Base-by-base conservation (phyloP, 2,329 filamentous ascomycete species). In the Colletotrichum lupini region DNA sequence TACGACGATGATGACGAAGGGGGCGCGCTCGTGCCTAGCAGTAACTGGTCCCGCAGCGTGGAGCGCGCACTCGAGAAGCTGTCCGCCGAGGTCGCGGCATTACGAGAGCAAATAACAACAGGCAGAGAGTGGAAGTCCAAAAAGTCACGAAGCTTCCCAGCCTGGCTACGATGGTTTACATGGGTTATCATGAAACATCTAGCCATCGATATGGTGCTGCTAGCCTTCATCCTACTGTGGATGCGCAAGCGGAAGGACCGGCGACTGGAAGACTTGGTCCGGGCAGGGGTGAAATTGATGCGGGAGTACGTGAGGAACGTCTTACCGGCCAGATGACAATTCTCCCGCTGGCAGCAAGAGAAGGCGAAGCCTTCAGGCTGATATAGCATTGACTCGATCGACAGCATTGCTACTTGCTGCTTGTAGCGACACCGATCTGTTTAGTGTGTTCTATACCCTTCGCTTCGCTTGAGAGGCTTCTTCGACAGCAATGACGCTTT, bases 1-100 rank as follows among this genome's bases (percentile, higher is more conserved):
- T 82, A 85, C 63, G 82, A 85, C 74, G 85, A 85, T 53, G 81
- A 86, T 26, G 85, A 86, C 16, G 85, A 87, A 14, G 84, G 85
- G 28, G 81, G 84, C 2, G 84, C 80, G 81, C 58, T 79, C 78
- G 84, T 83, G 78, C 83, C 82, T 49, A 85, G 83, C 22, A 86
- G 85, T 74, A 91, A 90, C 78, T 98, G 95, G 94, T 92, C 93
- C 64, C 92, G 90, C 73, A 92, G 93, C 77, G 92, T 98, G 74
- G 96, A 98, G 84, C 90, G 92, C 56, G 94, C 95, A 26, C 87
- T 98, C 69, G 94, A 96, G 68, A 94, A 95, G 77, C 92, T 98
- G 84, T 97, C 95, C 5, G 93, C 95, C 19, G 97, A 99, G 83
- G 91, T 99, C 37, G 95, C 97, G 1, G 97, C 97, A 0, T 84